Evolutionary conservation across 306 rosid species (phyloP), one percentile per base, ranked within the genome.

Genomic region (Spatholobus suberectus): DNA sequence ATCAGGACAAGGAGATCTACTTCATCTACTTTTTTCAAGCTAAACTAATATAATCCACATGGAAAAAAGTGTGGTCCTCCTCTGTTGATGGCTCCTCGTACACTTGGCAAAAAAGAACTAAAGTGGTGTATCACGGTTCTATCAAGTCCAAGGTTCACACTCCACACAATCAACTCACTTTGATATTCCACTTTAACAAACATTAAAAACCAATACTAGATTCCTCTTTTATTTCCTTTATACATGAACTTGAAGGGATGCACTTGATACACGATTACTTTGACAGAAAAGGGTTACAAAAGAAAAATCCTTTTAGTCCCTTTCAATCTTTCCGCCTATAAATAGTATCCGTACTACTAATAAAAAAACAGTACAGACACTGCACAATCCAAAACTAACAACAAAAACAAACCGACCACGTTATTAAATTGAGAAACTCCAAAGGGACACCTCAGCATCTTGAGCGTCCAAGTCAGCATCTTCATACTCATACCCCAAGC

Each of bases 371-470:
- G 88, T 65, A 54, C 61, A 41, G 82, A 71, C 4, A 63, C 70
- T 52, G 9, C 37, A 17, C 35, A 38, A 34, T 20, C 52, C 24
- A 59, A 47, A 27, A 17, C 6, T 41, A 21, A 23, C 14, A 49
- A 3, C 0, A 4, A 12, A n/a, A 15, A 18, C 17, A 0, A 24
- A 15, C 6, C 32, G 26, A 40, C 24, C 15, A 32, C 21, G 51
- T 11, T 21, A 11, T n/a, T 29, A 89, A 51, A 82, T 67, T 40
- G 92, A 90, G 66, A 82, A 86, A 84, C 90, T 94, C 98, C 98
- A 92, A 5, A 94, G 79, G 68, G 94, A 86, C 81, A 94, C 80
- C 34, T 92, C 94, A 84, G 80, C 81, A 32, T 81, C 77, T 72
- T 75, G 37, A 51, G 55, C 13, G 0, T 89, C 98, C 89, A 63